phyloP scores from a whole-genome alignment of 1,284 basidiomycete species.

The Pseudozyma hubeiensis region DNA sequence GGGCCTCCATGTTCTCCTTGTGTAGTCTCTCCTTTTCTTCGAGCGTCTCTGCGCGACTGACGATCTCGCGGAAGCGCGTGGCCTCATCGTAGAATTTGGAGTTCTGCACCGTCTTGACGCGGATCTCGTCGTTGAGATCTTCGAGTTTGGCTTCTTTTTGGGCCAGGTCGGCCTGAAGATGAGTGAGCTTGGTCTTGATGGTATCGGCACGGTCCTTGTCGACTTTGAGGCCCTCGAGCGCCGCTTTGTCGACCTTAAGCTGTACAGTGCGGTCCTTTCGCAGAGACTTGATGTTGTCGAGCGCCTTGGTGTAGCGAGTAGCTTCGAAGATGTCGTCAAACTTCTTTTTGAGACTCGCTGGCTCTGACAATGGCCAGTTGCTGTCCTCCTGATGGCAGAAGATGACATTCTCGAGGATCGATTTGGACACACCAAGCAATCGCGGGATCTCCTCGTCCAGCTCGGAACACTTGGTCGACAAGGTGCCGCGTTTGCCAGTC shows the following conservation, averaged over 20 bases:
- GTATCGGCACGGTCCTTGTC: slow-evolving; percentile 89
- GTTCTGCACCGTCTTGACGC: slow-evolving; percentile 77
- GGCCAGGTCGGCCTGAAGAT: slow-evolving; percentile 48
- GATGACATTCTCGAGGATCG: slow-evolving; percentile 97
- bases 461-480: slow-evolving; percentile 72
- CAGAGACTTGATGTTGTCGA: slow-evolving; percentile 85
- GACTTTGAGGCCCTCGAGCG: slow-evolving; percentile 80
- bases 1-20: slow-evolving; percentile 76
- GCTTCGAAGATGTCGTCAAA: slow-evolving; percentile 99
- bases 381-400: slow-evolving; percentile 99
- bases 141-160: slow-evolving; percentile 58
- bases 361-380: slow-evolving; percentile 96
- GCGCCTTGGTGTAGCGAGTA: slow-evolving; percentile 85
- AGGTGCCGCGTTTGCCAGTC: slow-evolving; percentile 69
- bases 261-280: slow-evolving; percentile 87
- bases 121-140: slow-evolving; percentile 57
- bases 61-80: slow-evolving; percentile 84
- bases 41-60: slow-evolving; percentile 78
- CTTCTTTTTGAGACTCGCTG: slow-evolving; percentile 92
- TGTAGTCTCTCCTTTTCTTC: slow-evolving; percentile 77
- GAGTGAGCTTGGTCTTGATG: slow-evolving; percentile 52
- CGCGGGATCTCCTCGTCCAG: slow-evolving; percentile 92
- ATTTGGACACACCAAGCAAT: slow-evolving; percentile 88
- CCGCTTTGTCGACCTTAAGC: slow-evolving; percentile 91
- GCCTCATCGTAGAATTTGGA: slow-evolving; percentile 84